Base-by-base conservation (phyloP, 257 asterid species). In the Osmanthus fragrans region DNA sequence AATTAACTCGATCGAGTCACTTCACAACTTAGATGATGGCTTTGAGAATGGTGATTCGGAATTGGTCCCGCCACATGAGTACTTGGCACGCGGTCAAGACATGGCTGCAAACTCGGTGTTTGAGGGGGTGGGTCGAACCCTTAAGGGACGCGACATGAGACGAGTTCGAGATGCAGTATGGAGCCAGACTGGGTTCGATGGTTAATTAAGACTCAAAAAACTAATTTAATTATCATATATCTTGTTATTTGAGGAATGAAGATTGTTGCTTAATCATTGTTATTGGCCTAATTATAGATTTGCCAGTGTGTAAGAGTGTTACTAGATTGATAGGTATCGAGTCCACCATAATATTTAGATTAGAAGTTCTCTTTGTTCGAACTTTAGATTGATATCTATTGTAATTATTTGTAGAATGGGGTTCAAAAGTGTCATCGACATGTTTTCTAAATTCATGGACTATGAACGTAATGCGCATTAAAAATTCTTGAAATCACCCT, bases 131-230 rank as follows among this genome's bases (percentile, higher is more conserved):
- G 98, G 97, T 0, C 82, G 97, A 0, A 94, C 97, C 0, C 88
- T 94, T 6, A 94, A 94, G 85, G 98, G 98, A 0, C 87, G 98
- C 25, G 98, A 92, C 72, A 0, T 91, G 92, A 92, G 98, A 51
- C 89, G 98, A 47, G 98, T 94, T 6, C 84, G 98, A 11, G 98
- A 94, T 36, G 97, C 97, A 0, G 98, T 92, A 3, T 94, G 98
- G 98, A 92, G 93, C 75, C 98, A 91, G 76, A 94, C 98, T 71
- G 96, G 97, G 49, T 94, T 92, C 83, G 80, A 92, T 70, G 98
- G 97, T 13, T 93, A 74, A 83, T 5, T 19, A 32, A 23, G 10
- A 16, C 11, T 54, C 1, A 37, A 1, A 19, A 54, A 9, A 18
- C n/a, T 32, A 32, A 37, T 37, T 37, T 56, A 2, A 21, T 45